These are phyloP conservation scores for Hanseniaspora hatyaiensis DNA, from an alignment of 805 yeast species.

Conservation along the genomic window DNA sequence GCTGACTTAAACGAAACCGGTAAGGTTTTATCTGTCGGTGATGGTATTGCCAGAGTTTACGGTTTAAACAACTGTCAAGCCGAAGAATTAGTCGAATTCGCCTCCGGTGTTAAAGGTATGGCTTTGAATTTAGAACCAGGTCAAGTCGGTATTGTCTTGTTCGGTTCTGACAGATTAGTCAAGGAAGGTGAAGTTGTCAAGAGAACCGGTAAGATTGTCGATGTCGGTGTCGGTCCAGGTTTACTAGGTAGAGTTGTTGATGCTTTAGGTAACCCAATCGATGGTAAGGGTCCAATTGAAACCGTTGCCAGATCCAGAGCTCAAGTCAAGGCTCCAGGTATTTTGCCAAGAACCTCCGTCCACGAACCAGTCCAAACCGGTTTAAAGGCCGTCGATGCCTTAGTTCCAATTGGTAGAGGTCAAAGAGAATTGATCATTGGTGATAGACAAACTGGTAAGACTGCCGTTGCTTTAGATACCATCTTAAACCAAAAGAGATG, in stretches of 20 bases:
- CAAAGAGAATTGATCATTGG: conserved; percentile 99
- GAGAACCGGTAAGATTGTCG: conserved; percentile 99
- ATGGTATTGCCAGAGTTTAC: conserved; percentile 99
- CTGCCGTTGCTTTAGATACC: conserved; percentile 97
- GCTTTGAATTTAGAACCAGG: conserved; percentile 99
- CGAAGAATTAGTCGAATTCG: conserved; percentile 98
- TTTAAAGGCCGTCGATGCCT: conserved; percentile 96
- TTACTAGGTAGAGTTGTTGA: conserved; percentile 98
- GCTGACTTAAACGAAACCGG: conserved; percentile 98
- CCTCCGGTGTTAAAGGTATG: conserved; percentile 99
- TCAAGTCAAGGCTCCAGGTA: conserved; percentile 99
- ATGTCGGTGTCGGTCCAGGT: conserved; percentile 97
- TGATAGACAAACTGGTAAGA: conserved; percentile 99
- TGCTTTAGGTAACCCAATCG: conserved; percentile 98
- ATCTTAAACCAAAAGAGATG: conserved; percentile 98
- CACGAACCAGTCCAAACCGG: conserved; percentile 99
- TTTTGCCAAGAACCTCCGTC: conserved; percentile 97
- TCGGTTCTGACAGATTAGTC: conserved; percentile 97
- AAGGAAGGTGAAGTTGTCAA: conserved; percentile 99
- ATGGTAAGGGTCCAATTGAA: conserved; percentile 97
- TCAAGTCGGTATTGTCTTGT: conserved; percentile 99
- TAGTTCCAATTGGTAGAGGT: conserved; percentile 99
- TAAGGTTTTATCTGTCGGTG: conserved; percentile 98
- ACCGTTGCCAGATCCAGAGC: conserved; percentile 81
- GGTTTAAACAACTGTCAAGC: conserved; percentile 99